A percentile compares a stretch with the other conserved stretches of the same genome.
Conservation (phyloP, 78 protist species). For the Dictyostelium capitatum region DNA sequence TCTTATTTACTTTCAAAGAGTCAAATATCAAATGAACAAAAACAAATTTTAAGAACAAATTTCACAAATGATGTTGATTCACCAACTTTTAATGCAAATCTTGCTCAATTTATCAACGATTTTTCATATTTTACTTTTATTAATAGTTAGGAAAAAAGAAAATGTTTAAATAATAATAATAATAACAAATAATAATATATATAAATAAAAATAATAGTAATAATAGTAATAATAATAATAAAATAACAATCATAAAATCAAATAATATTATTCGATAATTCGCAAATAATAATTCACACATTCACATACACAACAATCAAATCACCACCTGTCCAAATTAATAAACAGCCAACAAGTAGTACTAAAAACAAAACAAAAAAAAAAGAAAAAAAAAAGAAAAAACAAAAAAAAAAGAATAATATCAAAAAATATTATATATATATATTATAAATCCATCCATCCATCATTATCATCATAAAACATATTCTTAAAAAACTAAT, state of each 20-base stretch:
- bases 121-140: constrained; percentile 45
- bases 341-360: too few species aligned
- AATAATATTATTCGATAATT: too few species aligned
- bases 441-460: too few species aligned
- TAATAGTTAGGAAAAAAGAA: background rate
- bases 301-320: too few species aligned
- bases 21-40: constrained; percentile 52
- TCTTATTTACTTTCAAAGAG: background rate
- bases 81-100: constrained; percentile 52
- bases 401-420: too few species aligned
- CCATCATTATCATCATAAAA: too few species aligned
- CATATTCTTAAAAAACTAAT: too few species aligned
- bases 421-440: too few species aligned
- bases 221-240: background rate
- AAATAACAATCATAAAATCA: background rate
- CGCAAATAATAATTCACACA: too few species aligned
- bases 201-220: background rate
- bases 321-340: too few species aligned
- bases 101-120: constrained; percentile 52
- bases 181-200: background rate
- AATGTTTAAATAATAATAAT: background rate
- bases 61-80: constrained; percentile 36
- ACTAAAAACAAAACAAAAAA: too few species aligned
- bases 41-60: constrained; percentile 13
- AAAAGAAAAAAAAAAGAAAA: too few species aligned